phyloP scores from a whole-genome alignment of 495 filamentous ascomycete genomes.

The Hyaloscypha bicolor region DNA sequence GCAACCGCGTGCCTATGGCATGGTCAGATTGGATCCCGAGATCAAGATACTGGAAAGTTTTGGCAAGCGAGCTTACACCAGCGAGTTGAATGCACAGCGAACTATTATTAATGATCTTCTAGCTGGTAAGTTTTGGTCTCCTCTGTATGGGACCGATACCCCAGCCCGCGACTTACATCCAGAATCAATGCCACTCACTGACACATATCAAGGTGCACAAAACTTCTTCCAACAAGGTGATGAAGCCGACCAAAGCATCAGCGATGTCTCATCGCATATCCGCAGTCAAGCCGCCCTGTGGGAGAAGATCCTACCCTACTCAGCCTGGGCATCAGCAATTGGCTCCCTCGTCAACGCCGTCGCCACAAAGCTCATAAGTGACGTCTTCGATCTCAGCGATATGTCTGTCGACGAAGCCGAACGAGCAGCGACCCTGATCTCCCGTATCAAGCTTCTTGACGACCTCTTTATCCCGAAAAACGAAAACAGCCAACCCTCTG shows the following conservation, averaged over 20 bases:
- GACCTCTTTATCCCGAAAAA: conserved; percentile 71
- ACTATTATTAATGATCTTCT: conserved; percentile 83
- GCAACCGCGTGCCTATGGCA: conserved; percentile 46
- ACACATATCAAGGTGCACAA: conserved; percentile 41
- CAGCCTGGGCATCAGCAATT: conserved; percentile 80
- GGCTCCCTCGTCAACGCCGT: conserved; percentile 82
- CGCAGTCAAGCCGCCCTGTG: conserved; percentile 71
- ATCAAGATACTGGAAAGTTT: conserved; percentile 73
- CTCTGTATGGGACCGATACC: too few relatives aligned
- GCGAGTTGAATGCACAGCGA: conserved; percentile 84
- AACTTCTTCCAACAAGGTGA: conserved; percentile 52
- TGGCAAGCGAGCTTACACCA: conserved; percentile 80
- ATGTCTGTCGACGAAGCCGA: conserved; percentile 89
- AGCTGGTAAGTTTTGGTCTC: conserved; percentile 59
- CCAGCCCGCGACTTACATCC: too few relatives aligned
- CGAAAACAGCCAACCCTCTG: conserved; percentile 23
- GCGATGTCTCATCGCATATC: conserved; percentile 67
- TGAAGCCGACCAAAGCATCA: conserved; percentile 68
- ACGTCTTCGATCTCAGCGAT: conserved; percentile 82
- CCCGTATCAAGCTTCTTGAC: conserved; percentile 68
- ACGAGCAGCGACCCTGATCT: conserved; percentile 72
- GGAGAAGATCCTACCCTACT: conserved; percentile 78
- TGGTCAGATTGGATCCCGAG: conserved; percentile 68
- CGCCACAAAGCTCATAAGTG: conserved; percentile 76
- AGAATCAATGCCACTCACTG: background rate